Conservation (phyloP, 2,329 filamentous ascomycete species). For the Xylariaceae sp. region DNA sequence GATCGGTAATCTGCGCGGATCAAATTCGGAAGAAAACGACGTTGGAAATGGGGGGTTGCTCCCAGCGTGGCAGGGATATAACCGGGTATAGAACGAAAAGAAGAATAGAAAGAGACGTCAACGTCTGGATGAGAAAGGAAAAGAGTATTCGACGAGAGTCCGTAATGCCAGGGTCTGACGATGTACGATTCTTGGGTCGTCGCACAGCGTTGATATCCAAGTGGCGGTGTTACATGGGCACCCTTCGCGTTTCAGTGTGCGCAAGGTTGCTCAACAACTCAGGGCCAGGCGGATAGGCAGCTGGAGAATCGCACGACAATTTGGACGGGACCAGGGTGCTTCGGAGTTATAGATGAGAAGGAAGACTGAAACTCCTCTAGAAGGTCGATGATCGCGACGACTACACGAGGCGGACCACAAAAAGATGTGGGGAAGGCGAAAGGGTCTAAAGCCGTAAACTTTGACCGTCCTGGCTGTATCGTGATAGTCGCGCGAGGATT, state of each 20-base stretch:
- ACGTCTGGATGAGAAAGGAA: slow-evolving; percentile 5
- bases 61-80: neutral
- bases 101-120: neutral
- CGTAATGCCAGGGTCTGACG: slow-evolving; percentile 14
- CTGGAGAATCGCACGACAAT: slow-evolving; percentile 16
- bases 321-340: slow-evolving; percentile 9
- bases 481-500: neutral
- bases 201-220: slow-evolving; percentile 25
- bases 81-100: neutral
- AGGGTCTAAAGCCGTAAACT: slow-evolving; percentile 9
- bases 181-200: slow-evolving; percentile 21
- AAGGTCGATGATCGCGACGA: slow-evolving; percentile 32
- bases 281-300: slow-evolving; percentile 1
- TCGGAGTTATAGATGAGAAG: neutral
- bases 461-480: slow-evolving; percentile 7
- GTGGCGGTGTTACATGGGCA: slow-evolving; percentile 26
- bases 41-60: neutral
- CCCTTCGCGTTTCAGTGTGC: slow-evolving; percentile 38
- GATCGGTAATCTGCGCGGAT: neutral
- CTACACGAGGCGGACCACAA: slow-evolving; percentile 30
- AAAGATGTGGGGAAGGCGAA: slow-evolving; percentile 11
- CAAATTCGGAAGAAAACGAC: neutral
- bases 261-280: slow-evolving; percentile 21
- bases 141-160: slow-evolving; percentile 9
- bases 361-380: slow-evolving; percentile 25